These are phyloP conservation scores for Diaporthe amygdali DNA, from an alignment of 2,329 filamentous ascomycete genomes.

Conservation along the genomic window DNA sequence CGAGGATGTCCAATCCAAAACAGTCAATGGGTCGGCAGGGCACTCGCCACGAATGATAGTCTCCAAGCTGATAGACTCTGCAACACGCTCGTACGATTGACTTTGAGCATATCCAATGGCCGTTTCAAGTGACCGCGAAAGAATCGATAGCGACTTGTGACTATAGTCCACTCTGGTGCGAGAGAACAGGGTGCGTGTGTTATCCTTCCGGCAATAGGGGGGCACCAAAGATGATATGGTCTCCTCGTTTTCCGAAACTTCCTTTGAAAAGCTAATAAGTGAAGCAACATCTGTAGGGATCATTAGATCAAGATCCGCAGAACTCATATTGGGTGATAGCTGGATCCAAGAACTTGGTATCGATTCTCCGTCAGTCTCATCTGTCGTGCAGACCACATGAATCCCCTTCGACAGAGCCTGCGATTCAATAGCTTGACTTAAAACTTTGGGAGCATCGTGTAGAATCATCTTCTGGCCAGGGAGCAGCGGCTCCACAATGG, in stretches of 20 bases:
- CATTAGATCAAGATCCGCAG: not conserved
- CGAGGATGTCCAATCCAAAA: constrained; percentile 8
- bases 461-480: not conserved
- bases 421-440: not conserved
- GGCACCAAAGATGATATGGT: not conserved
- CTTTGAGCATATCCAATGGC: not conserved
- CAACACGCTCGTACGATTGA: not conserved
- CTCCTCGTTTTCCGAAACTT: not conserved
- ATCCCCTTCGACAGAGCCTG: not conserved
- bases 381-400: not conserved
- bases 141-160: not conserved
- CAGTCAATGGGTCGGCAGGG: not conserved
- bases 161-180: not conserved
- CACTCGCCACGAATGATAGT: not conserved
- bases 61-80: not conserved
- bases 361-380: not conserved
- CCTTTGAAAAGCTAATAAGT: not conserved
- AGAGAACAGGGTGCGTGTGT: not conserved
- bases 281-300: not conserved
- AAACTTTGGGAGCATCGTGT: not conserved
- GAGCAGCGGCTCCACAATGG: not conserved
- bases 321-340: not conserved
- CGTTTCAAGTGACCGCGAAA: not conserved
- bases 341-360: not conserved
- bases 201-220: not conserved